Percentiles rank a stretch among this genome's conserved stretches.
These are phyloP conservation scores for Sordariomycetes sp. DNA, from an alignment of 2,329 filamentous ascomycete genomes.

Conservation along the genomic window DNA sequence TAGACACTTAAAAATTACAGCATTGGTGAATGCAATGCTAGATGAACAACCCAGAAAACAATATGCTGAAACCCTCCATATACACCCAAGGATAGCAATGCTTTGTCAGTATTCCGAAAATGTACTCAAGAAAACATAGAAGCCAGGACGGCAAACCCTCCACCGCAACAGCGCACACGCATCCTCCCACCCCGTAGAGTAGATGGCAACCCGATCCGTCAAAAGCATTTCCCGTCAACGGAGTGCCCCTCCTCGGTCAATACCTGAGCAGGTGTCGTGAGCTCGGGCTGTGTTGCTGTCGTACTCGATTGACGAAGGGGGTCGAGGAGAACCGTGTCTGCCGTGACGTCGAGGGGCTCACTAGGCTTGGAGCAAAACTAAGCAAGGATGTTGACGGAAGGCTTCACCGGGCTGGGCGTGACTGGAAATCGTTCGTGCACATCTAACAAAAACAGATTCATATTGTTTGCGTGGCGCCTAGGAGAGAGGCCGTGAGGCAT, in stretches of 20 bases:
- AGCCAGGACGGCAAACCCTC: background rate
- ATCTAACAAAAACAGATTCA: background rate
- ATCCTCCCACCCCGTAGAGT: too few relatives aligned
- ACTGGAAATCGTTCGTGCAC: background rate
- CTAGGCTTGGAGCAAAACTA: too few relatives aligned
- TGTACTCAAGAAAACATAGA: background rate
- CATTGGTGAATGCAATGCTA: slow-evolving; percentile 23
- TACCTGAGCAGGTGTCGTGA: too few relatives aligned
- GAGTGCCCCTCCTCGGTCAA: too few relatives aligned
- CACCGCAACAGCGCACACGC: too few relatives aligned
- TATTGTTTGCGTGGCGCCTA: slow-evolving; percentile 1
- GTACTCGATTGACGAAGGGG: too few relatives aligned
- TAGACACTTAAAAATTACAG: slow-evolving; percentile 36
- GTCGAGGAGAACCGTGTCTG: too few relatives aligned
- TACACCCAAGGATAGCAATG: background rate
- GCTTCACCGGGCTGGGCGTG: background rate
- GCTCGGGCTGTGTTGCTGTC: too few relatives aligned
- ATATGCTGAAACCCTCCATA: background rate
- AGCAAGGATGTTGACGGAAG: too few relatives aligned
- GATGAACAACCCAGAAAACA: background rate
- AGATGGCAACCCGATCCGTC: too few relatives aligned
- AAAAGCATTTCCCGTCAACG: too few relatives aligned
- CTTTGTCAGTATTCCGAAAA: background rate
- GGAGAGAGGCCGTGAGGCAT: slow-evolving; percentile 8
- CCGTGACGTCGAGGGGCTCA: too few relatives aligned